Conservation (phyloP, 2,329 filamentous ascomycete species). For the Colletotrichum tropicicola region DNA sequence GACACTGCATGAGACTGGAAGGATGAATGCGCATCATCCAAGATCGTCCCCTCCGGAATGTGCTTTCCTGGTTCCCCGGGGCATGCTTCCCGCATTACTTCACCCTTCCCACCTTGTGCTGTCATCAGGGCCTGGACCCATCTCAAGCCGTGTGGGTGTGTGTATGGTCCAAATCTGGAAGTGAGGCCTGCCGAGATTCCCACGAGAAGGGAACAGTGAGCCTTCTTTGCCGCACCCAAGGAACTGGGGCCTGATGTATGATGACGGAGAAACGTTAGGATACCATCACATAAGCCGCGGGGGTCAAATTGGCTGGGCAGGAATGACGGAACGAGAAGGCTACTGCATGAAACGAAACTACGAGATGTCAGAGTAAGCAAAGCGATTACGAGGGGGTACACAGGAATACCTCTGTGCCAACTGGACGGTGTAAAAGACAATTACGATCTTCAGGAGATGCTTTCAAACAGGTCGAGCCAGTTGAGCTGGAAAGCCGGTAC, state of each 20-base stretch:
- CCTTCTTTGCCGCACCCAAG: constrained; percentile 12
- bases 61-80: constrained; percentile 48
- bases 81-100: constrained; percentile 48
- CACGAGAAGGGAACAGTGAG: constrained; percentile 4
- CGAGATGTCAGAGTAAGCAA: constrained; percentile 11
- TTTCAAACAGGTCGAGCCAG: not conserved
- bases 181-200: constrained; percentile 16
- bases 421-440: too few species aligned
- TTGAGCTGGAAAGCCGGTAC: not conserved
- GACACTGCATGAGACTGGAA: constrained; percentile 40
- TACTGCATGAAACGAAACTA: constrained; percentile 1
- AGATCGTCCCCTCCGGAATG: constrained; percentile 47
- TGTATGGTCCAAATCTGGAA: constrained; percentile 17
- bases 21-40: constrained; percentile 46
- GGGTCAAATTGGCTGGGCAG: not conserved
- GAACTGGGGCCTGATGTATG: constrained; percentile 29
- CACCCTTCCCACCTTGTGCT: constrained; percentile 40
- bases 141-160: constrained; percentile 32
- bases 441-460: not conserved
- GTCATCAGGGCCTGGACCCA: constrained; percentile 44
- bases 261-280: constrained; percentile 28
- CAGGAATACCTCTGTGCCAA: not conserved
- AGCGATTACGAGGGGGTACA: not conserved
- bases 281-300: constrained; percentile 19
- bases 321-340: constrained; percentile 4